Base-by-base conservation (phyloP, 495 filamentous ascomycete species). In the Penicillium daleae region DNA sequence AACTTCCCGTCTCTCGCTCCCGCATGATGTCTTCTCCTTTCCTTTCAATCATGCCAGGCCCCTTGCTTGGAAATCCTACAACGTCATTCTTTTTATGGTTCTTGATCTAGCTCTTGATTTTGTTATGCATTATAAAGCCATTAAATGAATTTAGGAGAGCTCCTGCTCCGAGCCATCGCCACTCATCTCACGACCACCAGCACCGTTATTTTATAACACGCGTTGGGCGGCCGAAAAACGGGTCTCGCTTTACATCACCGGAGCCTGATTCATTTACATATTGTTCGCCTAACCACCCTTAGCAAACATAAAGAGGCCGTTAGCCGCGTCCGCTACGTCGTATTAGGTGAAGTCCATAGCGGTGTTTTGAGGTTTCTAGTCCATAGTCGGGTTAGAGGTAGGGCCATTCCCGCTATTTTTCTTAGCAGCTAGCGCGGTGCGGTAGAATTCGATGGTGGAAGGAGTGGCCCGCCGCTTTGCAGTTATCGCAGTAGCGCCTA, bases 251-350 rank as follows among this genome's bases (percentile, higher is more conserved):
- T 69, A 63, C 65, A 71, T 63, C 8, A 49, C 35, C 7, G 39
- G 6, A 2, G 51, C 29, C 4, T 68, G 68, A 66, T 72, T 86
- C 63, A 75, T 74, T 56, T 78, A 82, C 32, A 75, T 71, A 22
- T 62, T 76, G 33, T 82, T 82, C 48, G 82, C 72, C 55, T 86
- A 79, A 37, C 85, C 78, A 66, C 84, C 82, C 70, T 89, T 90
- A 6, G 96, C 93, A 44, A 99, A 79, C 82, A 97, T 88, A 70
- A 90, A 97, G 2, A 99, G 83, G 13, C 96, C 94, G 69, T 97
- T 99, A 31, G 95, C 95, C 22, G 95, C 95, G 78, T 97, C 93
- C 60, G 92, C 95, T 29, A 87, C 89, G 69, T 97, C 93, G 68
- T 96, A 91, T 37, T 92, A 87, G 59, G 90, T 88, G 66, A 92